phyloP scores from a whole-genome alignment of 169 alveolate species.

The Cryptosporidium andersoni region DNA sequence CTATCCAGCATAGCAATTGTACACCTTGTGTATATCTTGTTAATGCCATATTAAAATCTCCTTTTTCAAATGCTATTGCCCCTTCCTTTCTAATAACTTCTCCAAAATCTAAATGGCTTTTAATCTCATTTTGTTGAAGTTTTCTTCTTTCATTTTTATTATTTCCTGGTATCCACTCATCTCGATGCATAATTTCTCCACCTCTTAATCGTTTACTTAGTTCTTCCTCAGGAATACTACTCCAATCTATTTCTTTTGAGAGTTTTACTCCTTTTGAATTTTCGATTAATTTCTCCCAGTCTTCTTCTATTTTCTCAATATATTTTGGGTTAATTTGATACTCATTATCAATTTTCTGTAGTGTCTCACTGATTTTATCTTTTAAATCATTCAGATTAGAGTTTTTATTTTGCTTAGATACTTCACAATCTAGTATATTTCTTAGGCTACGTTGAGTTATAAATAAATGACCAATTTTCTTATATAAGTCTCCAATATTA shows the following conservation, averaged over 20 bases:
- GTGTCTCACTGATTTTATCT: background rate
- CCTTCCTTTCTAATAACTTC: conserved; percentile 54
- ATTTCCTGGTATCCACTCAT: conserved; percentile 66
- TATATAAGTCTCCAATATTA: conserved; percentile 4
- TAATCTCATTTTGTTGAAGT: conserved; percentile 9
- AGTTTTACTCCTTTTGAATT: conserved; percentile 50
- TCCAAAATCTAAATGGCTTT: conserved; percentile 44
- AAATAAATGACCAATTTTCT: conserved; percentile 36
- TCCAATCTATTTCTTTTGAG: conserved; percentile 63
- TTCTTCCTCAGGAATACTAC: conserved; percentile 53
- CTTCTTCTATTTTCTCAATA: conserved; percentile 50
- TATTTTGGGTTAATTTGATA: conserved; percentile 30
- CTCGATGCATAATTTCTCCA: conserved; percentile 57
- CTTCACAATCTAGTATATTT: conserved; percentile 10
- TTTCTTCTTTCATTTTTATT: conserved; percentile 23
- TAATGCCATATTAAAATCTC: conserved; percentile 24
- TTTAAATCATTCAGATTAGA: conserved; percentile 6
- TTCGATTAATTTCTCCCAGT: conserved; percentile 36
- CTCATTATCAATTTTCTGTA: conserved; percentile 13
- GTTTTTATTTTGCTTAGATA: background rate
- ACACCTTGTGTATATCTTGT: conserved; percentile 70
- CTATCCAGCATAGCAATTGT: conserved; percentile 52
- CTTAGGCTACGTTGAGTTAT: conserved; percentile 59
- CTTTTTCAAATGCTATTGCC: conserved; percentile 10
- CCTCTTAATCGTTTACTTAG: conserved; percentile 59